Evolutionary conservation across 306 rosid genomes (phyloP), one percentile per base, ranked within the genome.

Genomic region (Clitoria ternatea): DNA sequence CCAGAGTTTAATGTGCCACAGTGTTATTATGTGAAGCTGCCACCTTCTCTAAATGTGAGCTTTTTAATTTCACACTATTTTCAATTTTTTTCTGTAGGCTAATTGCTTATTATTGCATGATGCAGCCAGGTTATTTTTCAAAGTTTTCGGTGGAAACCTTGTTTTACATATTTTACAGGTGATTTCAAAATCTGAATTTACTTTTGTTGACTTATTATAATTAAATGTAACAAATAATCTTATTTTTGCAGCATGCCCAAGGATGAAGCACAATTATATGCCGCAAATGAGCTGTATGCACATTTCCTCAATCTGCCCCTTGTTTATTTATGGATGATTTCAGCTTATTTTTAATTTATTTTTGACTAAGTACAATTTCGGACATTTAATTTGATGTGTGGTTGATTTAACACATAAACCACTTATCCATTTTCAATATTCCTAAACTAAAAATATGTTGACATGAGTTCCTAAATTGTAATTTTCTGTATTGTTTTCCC

Each of bases 131-230:
- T 10, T 89, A 85, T 71, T 91, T 89, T 71, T 61, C 89, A 0
- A 95, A 95, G 85, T 87, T 95, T 61, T 30, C 92, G 0, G 73
- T 83, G 79, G 97, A 95, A 67, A 87, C 97, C 0, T 77, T 95
- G 80, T 91, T 95, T 81, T 95, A 89, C 80, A 85, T 91, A 84
- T 91, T 95, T 77, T 95, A 91, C 92, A 95, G 99, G 99, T 94
- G 63, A 80, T 44, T 61, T 55, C 71, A 12, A 63, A 61, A 32
- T 17, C 39, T 67, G 15, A 30, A 29, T 26, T 81, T 36, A 4
- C 42, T 17, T 32, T 19, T 12, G 7, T 11, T 13, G 11, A 39
- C 29, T 12, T 13, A 68, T 49, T 37, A 8, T 79, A 45, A 55
- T 44, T 29, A 55, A 50, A 47, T 43, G 7, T 22, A 15, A 57